Evolutionary conservation across 768 basidiomycete species (phyloP), one percentile per base, ranked within the genome.

Genomic region (Leucosporidium scottii): DNA sequence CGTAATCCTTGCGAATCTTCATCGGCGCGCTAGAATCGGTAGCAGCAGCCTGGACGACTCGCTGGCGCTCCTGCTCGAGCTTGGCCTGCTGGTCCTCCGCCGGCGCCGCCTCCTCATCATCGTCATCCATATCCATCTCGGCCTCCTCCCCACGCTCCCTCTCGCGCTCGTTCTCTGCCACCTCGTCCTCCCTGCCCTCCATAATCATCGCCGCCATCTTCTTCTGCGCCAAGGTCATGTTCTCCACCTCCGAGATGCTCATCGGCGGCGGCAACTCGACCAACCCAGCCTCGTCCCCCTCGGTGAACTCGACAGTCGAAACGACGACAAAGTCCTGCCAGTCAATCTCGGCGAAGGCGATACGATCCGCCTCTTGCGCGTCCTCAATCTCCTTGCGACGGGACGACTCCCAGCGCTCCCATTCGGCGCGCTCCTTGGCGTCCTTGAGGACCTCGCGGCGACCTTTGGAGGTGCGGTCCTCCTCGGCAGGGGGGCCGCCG

Each of bases 261-360:
- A 96, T 97, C 0, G 96, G 96, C n/a, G 90, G 87, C 17, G 94
- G 96, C 30, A 99, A 82, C 75, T 98, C 93, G 17, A 79, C 74
- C 53, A 76, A 73, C n/a, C 90, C 85, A 50, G 86, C 86, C 64
- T 90, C 86, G 77, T 99, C 96, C 12, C 89, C 90, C 44, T 86
- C 85, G 21, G 96, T 98, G 76, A 98, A 99, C 76, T 99, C 96
- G 74, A 96, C 93, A 25, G 93, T 96, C 77, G 97, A 92, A 9
- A 97, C 96, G 64, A 96, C 91, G 50, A 93, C 91, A 80, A 96
- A 98, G 64, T 98, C 96, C 75, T 99, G 92, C 96, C 96, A 99
- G 77, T 99, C 96, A 74, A 99, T 97, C 77, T 93, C 91, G 54
- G 92, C 91, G 76, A 96, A 93, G 7, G 93, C 94, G 79, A 86